These are phyloP conservation scores for Ascocoryne sarcoides DNA, from an alignment of 2,329 filamentous ascomycete species.

Conservation along the genomic window DNA sequence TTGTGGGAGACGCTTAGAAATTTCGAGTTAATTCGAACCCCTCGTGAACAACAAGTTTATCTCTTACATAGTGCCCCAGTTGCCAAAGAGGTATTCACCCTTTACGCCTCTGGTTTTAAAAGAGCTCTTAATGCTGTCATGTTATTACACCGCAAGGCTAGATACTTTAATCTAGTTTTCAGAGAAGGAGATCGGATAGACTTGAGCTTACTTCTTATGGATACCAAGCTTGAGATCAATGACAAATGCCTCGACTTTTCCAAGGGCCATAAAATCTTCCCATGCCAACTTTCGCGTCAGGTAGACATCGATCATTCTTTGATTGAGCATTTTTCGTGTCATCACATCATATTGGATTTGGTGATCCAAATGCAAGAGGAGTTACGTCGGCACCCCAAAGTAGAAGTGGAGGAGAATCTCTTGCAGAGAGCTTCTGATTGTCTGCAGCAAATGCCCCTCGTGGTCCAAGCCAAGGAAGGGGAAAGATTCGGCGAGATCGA, in stretches of 20 bases:
- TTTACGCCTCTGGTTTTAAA: constrained; percentile 10
- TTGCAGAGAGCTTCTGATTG: neutral
- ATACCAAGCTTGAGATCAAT: constrained; percentile 13
- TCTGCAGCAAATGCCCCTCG: constrained; percentile 10
- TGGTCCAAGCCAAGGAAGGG: constrained; percentile 1
- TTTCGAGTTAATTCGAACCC: constrained; percentile 5
- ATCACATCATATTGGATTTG: constrained; percentile 5
- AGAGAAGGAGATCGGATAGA: constrained; percentile 12
- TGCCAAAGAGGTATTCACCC: too few species aligned
- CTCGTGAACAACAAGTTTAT: constrained; percentile 7
- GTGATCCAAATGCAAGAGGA: too few species aligned
- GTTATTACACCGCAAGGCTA: constrained; percentile 10
- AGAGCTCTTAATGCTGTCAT: constrained; percentile 16
- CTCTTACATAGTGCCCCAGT: constrained; percentile 12
- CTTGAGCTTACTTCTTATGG: constrained; percentile 13
- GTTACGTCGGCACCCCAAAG: too few species aligned
- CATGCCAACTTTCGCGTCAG: constrained; percentile 7
- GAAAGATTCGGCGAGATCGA: neutral
- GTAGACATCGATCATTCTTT: neutral
- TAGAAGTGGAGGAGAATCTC: too few species aligned
- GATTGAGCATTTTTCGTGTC: constrained; percentile 1
- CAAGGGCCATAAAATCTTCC: constrained; percentile 3
- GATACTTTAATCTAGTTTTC: constrained; percentile 13
- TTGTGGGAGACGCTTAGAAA: constrained; percentile 9
- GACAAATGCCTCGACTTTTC: constrained; percentile 22